Percentiles rank a stretch among this genome's conserved stretches.
phyloP scores from a whole-genome alignment of 2,329 filamentous ascomycete genomes.

The Mariannaea elegans region DNA sequence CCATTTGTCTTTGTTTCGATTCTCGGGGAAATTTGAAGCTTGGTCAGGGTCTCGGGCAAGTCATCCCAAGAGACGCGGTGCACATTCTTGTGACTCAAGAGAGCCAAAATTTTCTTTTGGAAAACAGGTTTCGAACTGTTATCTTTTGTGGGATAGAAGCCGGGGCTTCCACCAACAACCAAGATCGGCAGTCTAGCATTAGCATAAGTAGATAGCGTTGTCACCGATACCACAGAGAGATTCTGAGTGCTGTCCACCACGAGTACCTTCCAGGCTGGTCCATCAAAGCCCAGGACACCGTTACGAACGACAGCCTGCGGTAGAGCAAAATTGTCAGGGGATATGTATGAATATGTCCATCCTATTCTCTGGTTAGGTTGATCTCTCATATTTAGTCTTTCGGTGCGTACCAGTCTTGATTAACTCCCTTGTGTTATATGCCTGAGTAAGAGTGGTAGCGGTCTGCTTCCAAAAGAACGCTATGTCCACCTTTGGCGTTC shows the following conservation, averaged over 20 bases:
- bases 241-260: not conserved
- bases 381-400: no score
- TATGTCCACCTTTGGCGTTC: slow-evolving; percentile 13
- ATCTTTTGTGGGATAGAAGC: not conserved
- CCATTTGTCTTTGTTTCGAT: not conserved
- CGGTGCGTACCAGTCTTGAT: not conserved
- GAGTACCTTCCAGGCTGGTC: not conserved
- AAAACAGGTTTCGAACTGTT: not conserved
- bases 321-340: not conserved
- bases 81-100: not conserved
- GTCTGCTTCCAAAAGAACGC: slow-evolving; percentile 3
- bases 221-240: not conserved
- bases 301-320: not conserved
- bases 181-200: slow-evolving; percentile 5
- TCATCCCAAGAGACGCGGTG: not conserved
- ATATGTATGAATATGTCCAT: slow-evolving; percentile 11
- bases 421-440: not conserved
- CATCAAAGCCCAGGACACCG: not conserved
- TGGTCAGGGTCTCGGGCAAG: not conserved
- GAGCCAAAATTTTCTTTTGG: not conserved
- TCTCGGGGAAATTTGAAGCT: not conserved
- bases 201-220: not conserved
- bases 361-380: not conserved
- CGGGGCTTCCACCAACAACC: not conserved
- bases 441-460: not conserved